phyloP scores from a whole-genome alignment of 2,329 filamentous ascomycete genomes.

The Aspergillus luchuensis region DNA sequence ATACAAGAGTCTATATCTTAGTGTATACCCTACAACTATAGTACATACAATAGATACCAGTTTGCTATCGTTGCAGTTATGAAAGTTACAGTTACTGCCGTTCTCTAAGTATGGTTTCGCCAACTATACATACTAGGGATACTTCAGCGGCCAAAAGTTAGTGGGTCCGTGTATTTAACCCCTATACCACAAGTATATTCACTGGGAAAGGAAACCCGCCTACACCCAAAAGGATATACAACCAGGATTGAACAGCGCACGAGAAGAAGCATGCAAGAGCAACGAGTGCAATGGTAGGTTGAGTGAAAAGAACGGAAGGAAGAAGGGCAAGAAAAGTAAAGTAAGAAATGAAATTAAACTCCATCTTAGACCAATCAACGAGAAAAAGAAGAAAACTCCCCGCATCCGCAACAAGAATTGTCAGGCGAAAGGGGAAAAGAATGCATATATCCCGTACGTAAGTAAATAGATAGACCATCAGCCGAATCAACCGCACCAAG shows the following conservation, averaged over 20 bases:
- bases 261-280: not conserved
- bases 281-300: not conserved
- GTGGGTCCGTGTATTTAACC: not conserved
- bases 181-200: not conserved
- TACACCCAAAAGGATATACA: not conserved
- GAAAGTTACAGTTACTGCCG: no score
- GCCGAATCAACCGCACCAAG: not conserved
- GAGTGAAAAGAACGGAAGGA: not conserved
- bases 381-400: not conserved
- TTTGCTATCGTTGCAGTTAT: not conserved
- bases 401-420: not conserved
- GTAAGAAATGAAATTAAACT: not conserved
- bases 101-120: no score
- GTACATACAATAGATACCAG: not conserved
- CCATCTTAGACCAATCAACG: not conserved
- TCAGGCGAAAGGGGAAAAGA: not conserved
- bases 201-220: not conserved
- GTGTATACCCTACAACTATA: not conserved
- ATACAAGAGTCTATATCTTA: not conserved
- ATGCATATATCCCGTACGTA: not conserved
- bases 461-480: not conserved
- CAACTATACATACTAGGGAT: no score
- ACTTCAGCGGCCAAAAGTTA: no score
- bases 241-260: not conserved
- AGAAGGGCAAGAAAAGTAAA: not conserved